These are phyloP conservation scores for Rhizopus microsporus DNA, from an alignment of 371 early-diverging fungal species.

Conservation along the genomic window DNA sequence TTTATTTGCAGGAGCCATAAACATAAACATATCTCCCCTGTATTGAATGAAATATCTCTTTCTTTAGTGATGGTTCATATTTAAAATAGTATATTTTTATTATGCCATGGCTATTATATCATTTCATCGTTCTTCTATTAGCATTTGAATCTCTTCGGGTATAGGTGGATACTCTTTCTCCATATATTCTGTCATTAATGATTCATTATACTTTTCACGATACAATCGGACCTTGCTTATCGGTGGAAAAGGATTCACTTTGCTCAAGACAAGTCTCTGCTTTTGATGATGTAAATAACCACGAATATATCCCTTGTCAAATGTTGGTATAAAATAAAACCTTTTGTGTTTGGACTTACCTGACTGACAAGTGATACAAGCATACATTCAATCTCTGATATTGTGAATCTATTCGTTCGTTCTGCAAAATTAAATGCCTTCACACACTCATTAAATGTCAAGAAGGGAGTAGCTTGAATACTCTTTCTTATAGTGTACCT, in stretches of 20 bases:
- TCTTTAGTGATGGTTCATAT: too few species aligned
- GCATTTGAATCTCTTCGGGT: slow-evolving; percentile 9
- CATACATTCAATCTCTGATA: slow-evolving; percentile 42
- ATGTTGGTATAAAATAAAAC: background rate
- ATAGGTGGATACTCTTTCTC: slow-evolving; percentile 10
- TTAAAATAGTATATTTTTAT: background rate
- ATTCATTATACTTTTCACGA: slow-evolving; percentile 26
- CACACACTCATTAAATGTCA: slow-evolving; percentile 29
- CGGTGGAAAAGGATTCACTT: slow-evolving; percentile 31
- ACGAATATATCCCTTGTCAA: slow-evolving; percentile 27
- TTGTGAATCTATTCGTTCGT: slow-evolving; percentile 6
- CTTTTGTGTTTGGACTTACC: slow-evolving; percentile 23
- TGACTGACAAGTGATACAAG: slow-evolving; percentile 50
- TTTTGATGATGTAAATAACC: slow-evolving; percentile 33
- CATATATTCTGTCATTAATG: slow-evolving; percentile 20
- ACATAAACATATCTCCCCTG: background rate
- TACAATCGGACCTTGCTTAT: slow-evolving; percentile 16
- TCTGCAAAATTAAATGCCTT: slow-evolving; percentile 27
- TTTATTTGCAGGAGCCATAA: background rate
- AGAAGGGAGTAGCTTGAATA: background rate
- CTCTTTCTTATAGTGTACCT: slow-evolving; percentile 1
- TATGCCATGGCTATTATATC: background rate
- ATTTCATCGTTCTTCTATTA: slow-evolving; percentile 1
- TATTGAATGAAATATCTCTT: background rate
- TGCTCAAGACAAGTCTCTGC: slow-evolving; percentile 29